Evolutionary conservation across 345 rosid genomes (phyloP), one percentile per base, ranked within the genome.

Genomic region (Populus ilicifolia): DNA sequence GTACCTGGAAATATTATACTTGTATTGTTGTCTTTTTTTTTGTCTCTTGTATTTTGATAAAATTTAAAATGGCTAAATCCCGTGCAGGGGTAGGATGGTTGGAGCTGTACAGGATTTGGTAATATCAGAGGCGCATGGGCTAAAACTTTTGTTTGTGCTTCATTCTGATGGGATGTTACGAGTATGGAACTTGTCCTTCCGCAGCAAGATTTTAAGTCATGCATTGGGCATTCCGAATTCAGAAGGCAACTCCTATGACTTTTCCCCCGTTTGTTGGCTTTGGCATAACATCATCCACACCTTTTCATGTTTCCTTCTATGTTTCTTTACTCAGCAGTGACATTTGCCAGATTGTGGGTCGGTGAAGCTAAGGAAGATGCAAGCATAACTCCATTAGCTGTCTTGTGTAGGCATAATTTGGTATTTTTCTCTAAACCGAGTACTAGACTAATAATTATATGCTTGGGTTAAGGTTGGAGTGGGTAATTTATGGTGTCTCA

Each of bases 81-180:
- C 56, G 76, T 87, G 89, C 85, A 92, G 97, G 91, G 88, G 90
- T 75, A 92, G 89, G 84, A 82, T 77, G 70, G 82, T 84, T 43
- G 95, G 90, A 43, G 79, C 87, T 44, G 94, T 92, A 62, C 87
- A 88, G 83, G 93, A 91, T 89, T 64, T 92, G 88, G 85, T 70
- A 36, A 81, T 91, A 81, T 68, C 71, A 33, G 90, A 91, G 77
- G 63, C 87, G 74, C 79, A 80, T 73, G 97, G 90, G 44, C 84
- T 76, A 80, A 77, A 72, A 56, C 85, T 83, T 70, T 25, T 87
- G 69, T 86, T 82, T 83, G 93, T 85, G 78, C 94, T 92, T 83
- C 93, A 96, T 84, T 82, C 86, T 72, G 93, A 89, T 84, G 95
- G 92, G 54, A 78, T 81, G n/a, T 50, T 96, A 78, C 89, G 88